These are phyloP conservation scores for Talaromyces atroroseus DNA, from an alignment of 2,329 filamentous ascomycete genomes.

Conservation along the genomic window DNA sequence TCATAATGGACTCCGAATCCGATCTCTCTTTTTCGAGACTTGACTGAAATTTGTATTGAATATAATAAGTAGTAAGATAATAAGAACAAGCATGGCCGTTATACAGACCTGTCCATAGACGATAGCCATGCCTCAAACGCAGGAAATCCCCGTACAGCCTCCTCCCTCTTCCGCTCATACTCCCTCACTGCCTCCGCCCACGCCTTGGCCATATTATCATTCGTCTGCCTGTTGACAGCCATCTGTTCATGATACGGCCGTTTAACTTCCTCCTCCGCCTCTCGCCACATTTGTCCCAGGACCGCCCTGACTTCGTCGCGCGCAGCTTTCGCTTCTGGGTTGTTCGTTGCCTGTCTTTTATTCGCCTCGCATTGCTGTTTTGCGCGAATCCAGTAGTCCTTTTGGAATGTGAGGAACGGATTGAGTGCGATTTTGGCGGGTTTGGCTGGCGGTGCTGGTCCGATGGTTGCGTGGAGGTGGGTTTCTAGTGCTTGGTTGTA, in stretches of 20 bases:
- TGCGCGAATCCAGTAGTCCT: slow-evolving; percentile 60
- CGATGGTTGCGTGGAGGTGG: slow-evolving; percentile 58
- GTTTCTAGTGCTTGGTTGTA: slow-evolving; percentile 55
- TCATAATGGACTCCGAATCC: too few species aligned
- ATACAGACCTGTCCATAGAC: not conserved
- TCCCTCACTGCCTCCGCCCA: slow-evolving; percentile 67
- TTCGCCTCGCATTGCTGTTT: slow-evolving; percentile 64
- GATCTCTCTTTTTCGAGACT: too few species aligned
- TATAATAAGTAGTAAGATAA: too few species aligned
- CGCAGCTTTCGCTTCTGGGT: slow-evolving; percentile 61
- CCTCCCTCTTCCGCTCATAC: slow-evolving; percentile 36
- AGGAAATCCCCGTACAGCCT: slow-evolving; percentile 36
- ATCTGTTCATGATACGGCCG: slow-evolving; percentile 73
- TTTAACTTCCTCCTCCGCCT: slow-evolving; percentile 63
- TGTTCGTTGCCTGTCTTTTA: slow-evolving; percentile 59
- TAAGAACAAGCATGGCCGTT: not conserved
- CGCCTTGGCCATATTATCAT: slow-evolving; percentile 57
- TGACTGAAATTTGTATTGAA: too few species aligned
- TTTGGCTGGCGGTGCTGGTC: slow-evolving; percentile 58
- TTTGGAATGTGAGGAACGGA: slow-evolving; percentile 85
- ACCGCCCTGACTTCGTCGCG: slow-evolving; percentile 74
- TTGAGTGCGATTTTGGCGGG: slow-evolving; percentile 72
- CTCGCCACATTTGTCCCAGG: slow-evolving; percentile 87
- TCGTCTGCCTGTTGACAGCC: slow-evolving; percentile 61
- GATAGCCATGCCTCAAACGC: slow-evolving; percentile 30